Evolutionary conservation across 768 basidiomycete genomes (phyloP).

Genomic region (Calocybe cyanea): DNA sequence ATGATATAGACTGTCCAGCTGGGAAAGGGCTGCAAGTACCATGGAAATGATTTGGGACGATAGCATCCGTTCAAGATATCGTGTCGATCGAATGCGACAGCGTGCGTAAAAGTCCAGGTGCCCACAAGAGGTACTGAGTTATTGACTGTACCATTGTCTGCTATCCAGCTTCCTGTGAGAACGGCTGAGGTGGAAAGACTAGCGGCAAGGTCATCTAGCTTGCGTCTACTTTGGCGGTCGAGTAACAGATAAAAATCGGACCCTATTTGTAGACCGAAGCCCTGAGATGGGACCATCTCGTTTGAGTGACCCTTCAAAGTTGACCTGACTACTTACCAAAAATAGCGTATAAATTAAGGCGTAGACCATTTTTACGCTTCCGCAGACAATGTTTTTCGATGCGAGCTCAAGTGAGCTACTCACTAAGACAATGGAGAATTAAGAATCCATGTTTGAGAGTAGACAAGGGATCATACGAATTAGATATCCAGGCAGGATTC

Average conservation of each 20-base stretch:
- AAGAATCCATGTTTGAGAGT: conserved; percentile 2
- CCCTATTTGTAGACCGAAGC: conserved; percentile 82
- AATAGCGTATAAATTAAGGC: conserved; percentile 86
- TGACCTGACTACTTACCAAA: conserved; percentile 33
- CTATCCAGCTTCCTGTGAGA: conserved; percentile 63
- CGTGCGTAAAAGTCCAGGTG: conserved; percentile 64
- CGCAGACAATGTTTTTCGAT: conserved; percentile 81
- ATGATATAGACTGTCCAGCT: conserved; percentile 73
- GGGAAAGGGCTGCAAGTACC: conserved; percentile 83
- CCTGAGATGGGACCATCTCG: conserved; percentile 29
- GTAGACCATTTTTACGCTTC: conserved; percentile 85
- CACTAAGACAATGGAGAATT: conserved; percentile 33
- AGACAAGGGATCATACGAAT: conserved; percentile 48
- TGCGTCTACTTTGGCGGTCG: conserved; percentile 51
- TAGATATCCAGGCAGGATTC: conserved; percentile 87
- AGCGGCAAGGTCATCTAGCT: conserved; percentile 50
- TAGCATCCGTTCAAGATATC: conserved; percentile 67
- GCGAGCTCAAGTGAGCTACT: conserved; percentile 81
- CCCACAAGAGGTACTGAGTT: conserved; percentile 46
- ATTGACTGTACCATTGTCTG: conserved; percentile 49
- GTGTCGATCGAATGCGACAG: conserved; percentile 37
- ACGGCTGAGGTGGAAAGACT: conserved; percentile 44
- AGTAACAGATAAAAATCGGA: conserved; percentile 76
- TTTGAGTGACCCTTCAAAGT: neutral
- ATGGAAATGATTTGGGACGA: conserved; percentile 58